A percentile compares a stretch with the other conserved stretches of the same genome.
Evolutionary conservation across 1,284 basidiomycete species (phyloP).

Genomic region (Heliocybe sulcata): DNA sequence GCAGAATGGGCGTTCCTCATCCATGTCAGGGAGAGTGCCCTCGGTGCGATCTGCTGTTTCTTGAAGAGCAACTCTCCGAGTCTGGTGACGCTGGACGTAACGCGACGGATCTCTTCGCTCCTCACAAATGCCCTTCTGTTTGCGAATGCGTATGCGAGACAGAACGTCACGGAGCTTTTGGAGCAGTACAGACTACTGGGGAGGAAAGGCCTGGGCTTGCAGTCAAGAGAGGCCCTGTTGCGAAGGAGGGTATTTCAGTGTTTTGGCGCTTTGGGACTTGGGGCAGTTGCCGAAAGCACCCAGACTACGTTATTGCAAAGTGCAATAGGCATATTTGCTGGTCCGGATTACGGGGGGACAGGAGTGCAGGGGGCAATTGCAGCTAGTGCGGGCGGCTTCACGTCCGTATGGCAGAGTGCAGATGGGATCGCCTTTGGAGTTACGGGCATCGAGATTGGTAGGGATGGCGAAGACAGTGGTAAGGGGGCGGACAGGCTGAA

Average conservation of each 20-base stretch:
- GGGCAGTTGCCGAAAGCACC: constrained; percentile 74
- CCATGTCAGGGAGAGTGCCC: constrained; percentile 85
- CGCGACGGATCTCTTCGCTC: constrained; percentile 80
- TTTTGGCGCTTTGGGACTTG: constrained; percentile 76
- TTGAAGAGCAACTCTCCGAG: constrained; percentile 70
- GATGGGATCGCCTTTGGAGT: constrained; percentile 95
- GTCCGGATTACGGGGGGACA: constrained; percentile 76
- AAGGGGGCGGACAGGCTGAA: constrained; percentile 57
- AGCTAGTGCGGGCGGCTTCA: constrained; percentile 81
- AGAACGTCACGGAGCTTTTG: constrained; percentile 40
- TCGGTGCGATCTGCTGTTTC: constrained; percentile 87
- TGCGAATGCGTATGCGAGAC: constrained; percentile 62
- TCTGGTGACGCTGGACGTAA: constrained; percentile 87
- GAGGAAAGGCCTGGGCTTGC: constrained; percentile 49
- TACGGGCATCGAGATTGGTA: constrained; percentile 59
- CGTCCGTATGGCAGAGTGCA: constrained; percentile 77
- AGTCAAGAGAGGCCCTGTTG: constrained; percentile 79
- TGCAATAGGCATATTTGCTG: constrained; percentile 80
- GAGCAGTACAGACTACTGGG: constrained; percentile 27
- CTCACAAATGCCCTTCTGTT: constrained; percentile 90
- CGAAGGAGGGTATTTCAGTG: constrained; percentile 87
- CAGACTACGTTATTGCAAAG: constrained; percentile 82
- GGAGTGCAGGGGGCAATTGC: constrained; percentile 91
- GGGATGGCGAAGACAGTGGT: constrained; percentile 27
- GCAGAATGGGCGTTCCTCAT: constrained; percentile 91